phyloP scores from a whole-genome alignment of 768 basidiomycete species.

The Artomyces pyxidatus region DNA sequence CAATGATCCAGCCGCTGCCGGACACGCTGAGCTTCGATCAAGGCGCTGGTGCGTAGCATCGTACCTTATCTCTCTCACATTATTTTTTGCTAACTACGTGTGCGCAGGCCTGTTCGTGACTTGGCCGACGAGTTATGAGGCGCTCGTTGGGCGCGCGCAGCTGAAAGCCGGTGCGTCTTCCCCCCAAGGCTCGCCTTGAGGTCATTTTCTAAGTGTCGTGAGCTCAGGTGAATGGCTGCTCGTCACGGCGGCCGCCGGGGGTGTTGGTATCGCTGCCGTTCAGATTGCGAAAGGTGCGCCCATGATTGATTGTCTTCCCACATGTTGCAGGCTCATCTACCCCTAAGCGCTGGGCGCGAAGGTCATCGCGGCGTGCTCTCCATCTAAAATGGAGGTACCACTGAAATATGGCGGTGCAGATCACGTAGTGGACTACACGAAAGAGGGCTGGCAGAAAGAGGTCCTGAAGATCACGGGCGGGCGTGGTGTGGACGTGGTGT shows the following conservation, averaged over 20 bases:
- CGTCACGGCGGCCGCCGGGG: conserved; percentile 93
- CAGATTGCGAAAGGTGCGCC: conserved; percentile 82
- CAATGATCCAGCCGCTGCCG: conserved; percentile 56
- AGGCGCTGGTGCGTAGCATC: conserved; percentile 55
- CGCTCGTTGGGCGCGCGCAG: conserved; percentile 75
- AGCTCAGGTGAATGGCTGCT: conserved; percentile 79
- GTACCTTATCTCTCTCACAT: neutral
- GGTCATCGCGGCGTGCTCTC: conserved; percentile 90
- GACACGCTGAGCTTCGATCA: conserved; percentile 73
- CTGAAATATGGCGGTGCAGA: conserved; percentile 77
- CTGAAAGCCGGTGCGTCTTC: conserved; percentile 59
- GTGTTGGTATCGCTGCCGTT: conserved; percentile 86
- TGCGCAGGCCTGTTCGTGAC: conserved; percentile 69
- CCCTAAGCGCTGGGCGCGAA: conserved; percentile 86
- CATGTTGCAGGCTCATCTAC: conserved; percentile 28
- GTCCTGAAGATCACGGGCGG: conserved; percentile 78
- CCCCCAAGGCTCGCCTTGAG: too few relatives aligned
- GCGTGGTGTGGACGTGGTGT: conserved; percentile 80
- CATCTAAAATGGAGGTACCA: conserved; percentile 71
- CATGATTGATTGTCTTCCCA: neutral
- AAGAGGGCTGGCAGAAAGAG: conserved; percentile 80
- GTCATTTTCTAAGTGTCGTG: neutral
- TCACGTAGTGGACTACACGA: conserved; percentile 70
- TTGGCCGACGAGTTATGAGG: conserved; percentile 92
- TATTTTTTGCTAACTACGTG: neutral